These are phyloP conservation scores for Salix dunnii DNA, from an alignment of 345 rosid species.

Conservation along the genomic window DNA sequence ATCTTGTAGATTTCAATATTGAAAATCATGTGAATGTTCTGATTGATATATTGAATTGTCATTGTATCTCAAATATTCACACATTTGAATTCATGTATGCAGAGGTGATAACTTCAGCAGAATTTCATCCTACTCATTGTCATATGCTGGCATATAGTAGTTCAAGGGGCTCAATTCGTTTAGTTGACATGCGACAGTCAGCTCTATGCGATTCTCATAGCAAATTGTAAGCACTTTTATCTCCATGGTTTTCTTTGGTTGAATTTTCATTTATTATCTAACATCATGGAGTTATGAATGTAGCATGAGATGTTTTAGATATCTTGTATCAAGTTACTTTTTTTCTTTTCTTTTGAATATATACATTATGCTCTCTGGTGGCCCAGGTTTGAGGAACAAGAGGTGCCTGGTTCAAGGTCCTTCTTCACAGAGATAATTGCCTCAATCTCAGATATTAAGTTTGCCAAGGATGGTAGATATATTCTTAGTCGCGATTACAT, in stretches of 20 bases:
- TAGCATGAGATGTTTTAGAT: background rate
- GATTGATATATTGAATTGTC: background rate
- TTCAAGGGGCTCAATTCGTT: conserved; percentile 91
- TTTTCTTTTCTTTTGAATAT: background rate
- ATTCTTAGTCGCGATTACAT: conserved; percentile 93
- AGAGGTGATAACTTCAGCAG: conserved; percentile 99
- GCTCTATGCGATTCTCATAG: conserved; percentile 90
- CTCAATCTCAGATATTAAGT: conserved; percentile 85
- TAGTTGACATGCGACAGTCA: conserved; percentile 93
- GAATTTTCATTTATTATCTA: background rate
- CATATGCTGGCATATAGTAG: conserved; percentile 94
- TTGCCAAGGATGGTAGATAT: conserved; percentile 74
- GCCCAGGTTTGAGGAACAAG: conserved; percentile 85
- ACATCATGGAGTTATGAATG: background rate
- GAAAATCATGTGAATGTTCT: background rate
- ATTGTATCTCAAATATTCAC: background rate
- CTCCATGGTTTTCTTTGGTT: background rate
- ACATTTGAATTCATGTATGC: conserved; percentile 21
- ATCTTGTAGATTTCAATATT: background rate
- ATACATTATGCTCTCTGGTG: background rate
- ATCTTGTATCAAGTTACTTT: background rate
- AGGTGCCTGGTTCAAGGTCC: conserved; percentile 69
- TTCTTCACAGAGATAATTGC: conserved; percentile 96
- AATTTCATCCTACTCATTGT: conserved; percentile 93
- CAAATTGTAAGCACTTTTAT: conserved; percentile 58